These are phyloP conservation scores for Parathielavia appendiculata DNA, from an alignment of 495 filamentous ascomycete genomes.

Conservation along the genomic window DNA sequence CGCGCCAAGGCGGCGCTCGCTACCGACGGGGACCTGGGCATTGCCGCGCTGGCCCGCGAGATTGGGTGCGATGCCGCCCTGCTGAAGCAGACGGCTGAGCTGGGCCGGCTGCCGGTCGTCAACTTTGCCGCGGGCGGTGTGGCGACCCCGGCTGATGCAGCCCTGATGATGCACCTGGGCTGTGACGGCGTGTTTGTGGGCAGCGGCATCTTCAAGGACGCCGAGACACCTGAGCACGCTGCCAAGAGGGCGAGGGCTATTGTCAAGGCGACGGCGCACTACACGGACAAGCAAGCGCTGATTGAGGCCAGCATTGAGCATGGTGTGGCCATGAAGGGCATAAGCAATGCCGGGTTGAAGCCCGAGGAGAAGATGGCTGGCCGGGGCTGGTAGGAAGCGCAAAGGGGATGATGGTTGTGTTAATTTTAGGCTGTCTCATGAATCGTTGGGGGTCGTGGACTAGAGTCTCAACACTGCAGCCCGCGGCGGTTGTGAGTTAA, in stretches of 20 bases:
- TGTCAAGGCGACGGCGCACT: conserved; percentile 90
- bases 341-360: conserved; percentile 70
- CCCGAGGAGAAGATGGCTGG: conserved; percentile 77
- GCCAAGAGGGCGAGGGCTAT: conserved; percentile 85
- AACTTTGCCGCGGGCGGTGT: conserved; percentile 99
- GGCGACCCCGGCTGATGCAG: conserved; percentile 93
- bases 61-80: conserved; percentile 69
- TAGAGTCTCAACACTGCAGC: conserved; percentile 17
- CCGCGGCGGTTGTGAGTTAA: too few species aligned
- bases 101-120: conserved; percentile 87
- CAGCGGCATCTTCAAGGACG: conserved; percentile 87
- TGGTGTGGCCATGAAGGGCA: conserved; percentile 93
- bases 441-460: background rate
- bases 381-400: conserved; percentile 67
- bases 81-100: conserved; percentile 77
- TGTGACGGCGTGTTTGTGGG: conserved; percentile 98
- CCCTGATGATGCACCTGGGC: conserved; percentile 98
- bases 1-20: conserved; percentile 58
- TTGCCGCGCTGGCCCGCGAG: conserved; percentile 74
- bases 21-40: conserved; percentile 57
- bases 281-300: conserved; percentile 75
- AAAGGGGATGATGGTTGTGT: background rate
- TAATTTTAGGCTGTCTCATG: background rate
- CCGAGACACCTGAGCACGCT: conserved; percentile 63
- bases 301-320: conserved; percentile 82